Evolutionary conservation across 768 basidiomycete species (phyloP).

Genomic region (Rhodotorula diobovata): DNA sequence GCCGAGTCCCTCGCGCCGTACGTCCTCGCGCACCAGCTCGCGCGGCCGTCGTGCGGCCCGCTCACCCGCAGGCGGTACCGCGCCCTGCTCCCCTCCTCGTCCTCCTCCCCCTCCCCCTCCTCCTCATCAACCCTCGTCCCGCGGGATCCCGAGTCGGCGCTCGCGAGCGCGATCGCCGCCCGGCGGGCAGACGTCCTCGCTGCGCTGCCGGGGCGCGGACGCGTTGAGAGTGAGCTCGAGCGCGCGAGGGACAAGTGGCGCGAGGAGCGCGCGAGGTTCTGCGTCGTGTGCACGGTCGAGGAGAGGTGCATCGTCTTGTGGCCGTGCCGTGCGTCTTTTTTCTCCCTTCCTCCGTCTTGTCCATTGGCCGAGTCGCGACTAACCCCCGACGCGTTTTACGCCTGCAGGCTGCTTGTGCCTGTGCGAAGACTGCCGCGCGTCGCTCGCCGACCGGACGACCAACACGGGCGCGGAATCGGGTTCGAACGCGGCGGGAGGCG

Average conservation of each 20-base stretch:
- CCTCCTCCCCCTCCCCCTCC: neutral
- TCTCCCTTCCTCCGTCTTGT: too few species aligned
- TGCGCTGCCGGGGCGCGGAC: too few species aligned
- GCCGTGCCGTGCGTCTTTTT: slow-evolving; percentile 24
- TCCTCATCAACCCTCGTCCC: neutral
- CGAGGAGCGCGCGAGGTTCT: slow-evolving; percentile 13
- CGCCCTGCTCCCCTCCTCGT: slow-evolving; percentile 1
- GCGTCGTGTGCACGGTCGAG: slow-evolving; percentile 35
- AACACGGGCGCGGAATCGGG: too few species aligned
- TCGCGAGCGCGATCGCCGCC: neutral
- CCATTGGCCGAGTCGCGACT: too few species aligned
- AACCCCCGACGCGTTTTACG: neutral
- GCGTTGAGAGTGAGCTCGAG: slow-evolving; percentile 2
- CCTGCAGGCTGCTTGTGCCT: slow-evolving; percentile 30
- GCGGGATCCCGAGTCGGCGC: neutral
- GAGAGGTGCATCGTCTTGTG: slow-evolving; percentile 26
- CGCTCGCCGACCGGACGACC: slow-evolving; percentile 17
- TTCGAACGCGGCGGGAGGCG: neutral
- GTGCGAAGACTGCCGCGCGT: slow-evolving; percentile 24
- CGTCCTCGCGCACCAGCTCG: slow-evolving; percentile 29
- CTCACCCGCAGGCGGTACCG: slow-evolving; percentile 21
- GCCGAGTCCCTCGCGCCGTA: slow-evolving; percentile 19
- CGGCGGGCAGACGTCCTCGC: neutral
- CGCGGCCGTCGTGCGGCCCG: neutral
- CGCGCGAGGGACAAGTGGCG: slow-evolving; percentile 5